These are phyloP conservation scores for Hondaea fermentalgiana DNA, from an alignment of 108 stramenopile species.

Conservation along the genomic window DNA sequence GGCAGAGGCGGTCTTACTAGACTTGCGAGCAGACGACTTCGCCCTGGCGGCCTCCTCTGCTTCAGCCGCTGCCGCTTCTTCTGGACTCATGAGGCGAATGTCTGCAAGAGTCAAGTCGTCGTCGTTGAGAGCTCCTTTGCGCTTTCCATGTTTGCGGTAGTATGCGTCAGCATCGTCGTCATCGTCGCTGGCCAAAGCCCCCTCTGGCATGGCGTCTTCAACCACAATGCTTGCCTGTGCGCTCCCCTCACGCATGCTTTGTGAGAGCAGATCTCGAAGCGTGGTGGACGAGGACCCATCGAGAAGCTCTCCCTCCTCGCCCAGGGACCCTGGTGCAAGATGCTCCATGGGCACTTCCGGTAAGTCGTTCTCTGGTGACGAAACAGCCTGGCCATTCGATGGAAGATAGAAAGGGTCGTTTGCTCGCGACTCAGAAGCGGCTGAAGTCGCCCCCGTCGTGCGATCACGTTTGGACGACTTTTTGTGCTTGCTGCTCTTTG, in stretches of 20 bases:
- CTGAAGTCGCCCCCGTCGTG: neutral
- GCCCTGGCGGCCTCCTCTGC: neutral
- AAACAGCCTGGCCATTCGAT: neutral
- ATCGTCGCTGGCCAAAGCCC: neutral
- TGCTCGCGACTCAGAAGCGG: neutral
- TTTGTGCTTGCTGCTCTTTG: neutral
- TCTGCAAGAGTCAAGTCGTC: slow-evolving; percentile 66
- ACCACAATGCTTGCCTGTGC: neutral
- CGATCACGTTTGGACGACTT: neutral
- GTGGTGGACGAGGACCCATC: neutral
- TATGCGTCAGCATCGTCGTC: neutral
- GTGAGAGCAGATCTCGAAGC: neutral
- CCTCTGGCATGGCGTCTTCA: slow-evolving; percentile 11
- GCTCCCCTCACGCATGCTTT: neutral
- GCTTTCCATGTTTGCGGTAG: neutral
- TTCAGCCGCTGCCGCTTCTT: slow-evolving; percentile 37
- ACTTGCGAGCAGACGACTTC: no score
- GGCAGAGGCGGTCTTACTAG: neutral
- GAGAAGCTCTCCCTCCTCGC: neutral
- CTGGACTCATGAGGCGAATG: slow-evolving; percentile 62
- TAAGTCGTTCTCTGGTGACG: neutral
- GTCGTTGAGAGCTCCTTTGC: slow-evolving; percentile 17
- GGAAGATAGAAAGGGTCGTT: neutral
- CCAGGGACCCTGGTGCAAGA: neutral
- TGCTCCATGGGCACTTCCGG: neutral